Base-by-base conservation (phyloP, 352 stramenopile genomes). In the Globisporangium solare region DNA sequence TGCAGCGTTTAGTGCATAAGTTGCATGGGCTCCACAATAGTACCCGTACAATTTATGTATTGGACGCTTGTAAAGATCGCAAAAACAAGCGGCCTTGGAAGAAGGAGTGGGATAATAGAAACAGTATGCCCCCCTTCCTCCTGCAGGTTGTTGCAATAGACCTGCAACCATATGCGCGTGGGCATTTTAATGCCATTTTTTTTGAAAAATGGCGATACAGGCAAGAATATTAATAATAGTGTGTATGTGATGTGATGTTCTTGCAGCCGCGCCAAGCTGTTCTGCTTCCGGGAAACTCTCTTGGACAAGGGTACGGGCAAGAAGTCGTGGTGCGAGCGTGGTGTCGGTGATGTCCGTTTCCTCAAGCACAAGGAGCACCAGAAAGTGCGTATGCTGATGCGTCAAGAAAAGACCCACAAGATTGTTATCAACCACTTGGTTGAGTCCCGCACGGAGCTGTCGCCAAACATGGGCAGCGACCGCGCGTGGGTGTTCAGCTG, bases 331-430 rank as follows among this genome's bases (percentile, higher is more conserved):
- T 95, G 89, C 58, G 97, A 99, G 74, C 89, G 96, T 62, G 97
- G 97, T 39, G 95, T 99, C 54, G 97, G 97, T 45, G 93, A 99
- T 53, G 88, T 97, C 51, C 95, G 95, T 55, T 97, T 99, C 74
- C 84, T 99, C 58, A 96, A 98, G 76, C 96, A 99, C 87, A 96
- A 94, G 73, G 91, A 98, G 64, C 74, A 87, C 68, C 77, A 90
- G 60, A 96, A 95, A 69, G 86, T 99, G 60, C 89, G 97, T 63
- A 76, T 98, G 54, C 81, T 99, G 24, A 99, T 99, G 97, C 88
- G 96, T 57, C 96, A 99, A 74, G 97, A 99, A 73, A 99, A 99
- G 76, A 99, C 96, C 31, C 97, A 98, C 89, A 99, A 99, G 80
- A 93, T 99, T 63, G 94, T 99, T 75, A 82, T 92, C 54, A 99